Percentiles rank a stretch among this genome's conserved stretches.
Evolutionary conservation across 2,329 filamentous ascomycete species (phyloP).

Genomic region (Sclerotinia minor): DNA sequence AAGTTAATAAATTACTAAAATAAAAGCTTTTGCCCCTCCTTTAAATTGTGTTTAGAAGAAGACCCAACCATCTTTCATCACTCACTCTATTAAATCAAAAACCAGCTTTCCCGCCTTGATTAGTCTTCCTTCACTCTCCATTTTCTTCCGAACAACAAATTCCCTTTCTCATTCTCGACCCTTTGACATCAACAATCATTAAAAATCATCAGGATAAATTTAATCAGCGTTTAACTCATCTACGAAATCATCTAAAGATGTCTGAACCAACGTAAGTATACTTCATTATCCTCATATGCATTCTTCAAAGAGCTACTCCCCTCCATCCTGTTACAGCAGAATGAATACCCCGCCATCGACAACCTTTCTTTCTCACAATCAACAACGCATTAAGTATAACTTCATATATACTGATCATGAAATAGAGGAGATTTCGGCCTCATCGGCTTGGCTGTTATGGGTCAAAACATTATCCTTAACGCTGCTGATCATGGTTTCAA

Average conservation of each 20-base stretch:
- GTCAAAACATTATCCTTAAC: constrained; percentile 87
- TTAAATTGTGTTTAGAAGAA: neutral
- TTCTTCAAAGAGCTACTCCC: neutral
- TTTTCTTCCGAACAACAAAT: constrained; percentile 4
- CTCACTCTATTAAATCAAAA: neutral
- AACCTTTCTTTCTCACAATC: neutral
- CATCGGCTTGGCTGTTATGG: constrained; percentile 90
- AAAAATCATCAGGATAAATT: constrained; percentile 22
- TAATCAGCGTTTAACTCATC: constrained; percentile 22
- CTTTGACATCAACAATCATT: constrained; percentile 20
- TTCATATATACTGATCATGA: constrained; percentile 31
- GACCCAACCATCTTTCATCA: constrained; percentile 12
- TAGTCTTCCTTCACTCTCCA: neutral
- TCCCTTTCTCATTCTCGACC: constrained; percentile 4
- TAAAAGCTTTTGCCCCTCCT: constrained; percentile 13
- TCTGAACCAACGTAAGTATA: constrained; percentile 60
- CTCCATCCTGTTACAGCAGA: constrained; percentile 1
- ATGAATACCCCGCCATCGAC: constrained; percentile 21
- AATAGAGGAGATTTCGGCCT: constrained; percentile 75
- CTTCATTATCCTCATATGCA: constrained; percentile 36
- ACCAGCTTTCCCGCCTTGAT: neutral
- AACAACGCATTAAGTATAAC: neutral
- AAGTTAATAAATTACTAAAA: constrained; percentile 8
- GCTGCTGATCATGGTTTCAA: constrained; percentile 92
- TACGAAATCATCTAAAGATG: constrained; percentile 34